Conservation (phyloP, 2,329 filamentous ascomycete species). For the Hirsutella thompsonii region DNA sequence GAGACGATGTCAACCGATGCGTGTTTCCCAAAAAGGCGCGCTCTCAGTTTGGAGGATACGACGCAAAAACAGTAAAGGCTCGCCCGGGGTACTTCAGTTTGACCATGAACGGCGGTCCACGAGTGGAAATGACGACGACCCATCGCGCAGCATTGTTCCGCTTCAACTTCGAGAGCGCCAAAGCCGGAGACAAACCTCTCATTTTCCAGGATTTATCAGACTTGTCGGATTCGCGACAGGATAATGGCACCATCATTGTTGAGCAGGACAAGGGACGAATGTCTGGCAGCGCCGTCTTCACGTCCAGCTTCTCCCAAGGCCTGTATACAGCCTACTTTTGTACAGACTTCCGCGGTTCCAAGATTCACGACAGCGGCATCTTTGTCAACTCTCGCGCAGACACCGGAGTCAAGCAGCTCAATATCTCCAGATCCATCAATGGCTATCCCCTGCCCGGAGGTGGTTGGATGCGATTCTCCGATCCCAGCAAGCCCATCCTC, state of each 20-base stretch:
- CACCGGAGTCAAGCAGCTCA: conserved; percentile 30
- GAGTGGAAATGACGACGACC: conserved; percentile 54
- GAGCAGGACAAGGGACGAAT: conserved; percentile 44
- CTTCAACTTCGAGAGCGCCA: conserved; percentile 43
- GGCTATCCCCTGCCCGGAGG: conserved; percentile 45
- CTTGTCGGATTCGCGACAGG: conserved; percentile 44
- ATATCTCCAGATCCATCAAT: conserved; percentile 35
- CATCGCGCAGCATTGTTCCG: conserved; percentile 54
- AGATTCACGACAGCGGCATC: conserved; percentile 45
- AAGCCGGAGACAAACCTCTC: conserved; percentile 33
- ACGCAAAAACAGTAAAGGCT: conserved; percentile 37
- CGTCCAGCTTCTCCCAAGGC: conserved; percentile 52
- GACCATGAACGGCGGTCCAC: conserved; percentile 41
- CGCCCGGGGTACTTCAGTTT: conserved; percentile 55
- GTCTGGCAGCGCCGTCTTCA: conserved; percentile 48
- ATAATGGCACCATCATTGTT: conserved; percentile 43
- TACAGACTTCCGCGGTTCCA: conserved; percentile 49
- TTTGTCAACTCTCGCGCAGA: conserved; percentile 45
- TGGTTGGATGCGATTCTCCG: conserved; percentile 49
- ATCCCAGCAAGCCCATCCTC: conserved; percentile 36
- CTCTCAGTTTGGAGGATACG: conserved; percentile 28
- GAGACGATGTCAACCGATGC: conserved; percentile 49
- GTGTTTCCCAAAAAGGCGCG: conserved; percentile 38
- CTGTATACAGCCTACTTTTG: conserved; percentile 51
- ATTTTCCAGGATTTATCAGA: conserved; percentile 55